These are phyloP conservation scores for Tothia fuscella DNA, from an alignment of 2,329 filamentous ascomycete genomes.

Conservation along the genomic window DNA sequence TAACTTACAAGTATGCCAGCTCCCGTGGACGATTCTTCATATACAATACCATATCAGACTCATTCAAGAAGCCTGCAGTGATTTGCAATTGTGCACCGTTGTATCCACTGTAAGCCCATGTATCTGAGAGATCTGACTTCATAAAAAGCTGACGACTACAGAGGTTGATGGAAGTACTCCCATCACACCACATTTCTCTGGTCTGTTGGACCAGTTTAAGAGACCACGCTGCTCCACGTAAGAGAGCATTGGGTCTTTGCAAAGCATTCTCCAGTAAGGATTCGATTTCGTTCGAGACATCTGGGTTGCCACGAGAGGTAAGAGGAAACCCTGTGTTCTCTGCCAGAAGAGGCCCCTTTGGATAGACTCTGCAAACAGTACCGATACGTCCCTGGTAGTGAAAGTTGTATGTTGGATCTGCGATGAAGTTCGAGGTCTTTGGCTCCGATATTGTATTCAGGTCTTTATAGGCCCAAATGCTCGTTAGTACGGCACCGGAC, in stretches of 20 bases:
- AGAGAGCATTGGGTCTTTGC: not conserved
- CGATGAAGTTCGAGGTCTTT: not conserved
- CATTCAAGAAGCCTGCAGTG: slow-evolving; percentile 4
- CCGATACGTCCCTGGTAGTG: slow-evolving; percentile 1
- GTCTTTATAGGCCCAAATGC: not conserved
- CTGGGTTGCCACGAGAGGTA: not conserved
- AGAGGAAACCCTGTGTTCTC: not conserved
- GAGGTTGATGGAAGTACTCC: not conserved
- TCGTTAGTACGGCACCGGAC: slow-evolving; percentile 35
- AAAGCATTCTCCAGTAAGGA: not conserved
- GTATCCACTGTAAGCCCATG: not conserved
- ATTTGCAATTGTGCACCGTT: not conserved
- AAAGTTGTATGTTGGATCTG: not conserved
- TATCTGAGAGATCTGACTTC: not conserved
- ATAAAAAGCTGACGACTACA: not conserved
- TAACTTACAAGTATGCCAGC: slow-evolving; percentile 3
- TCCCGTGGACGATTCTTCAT: not conserved
- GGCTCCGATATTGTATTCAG: not conserved
- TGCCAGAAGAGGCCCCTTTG: not conserved
- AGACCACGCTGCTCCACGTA: not conserved
- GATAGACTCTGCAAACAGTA: not conserved
- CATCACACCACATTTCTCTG: slow-evolving; percentile 1
- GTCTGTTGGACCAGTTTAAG: not conserved
- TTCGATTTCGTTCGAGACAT: not conserved
- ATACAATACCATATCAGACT: not conserved